Percentiles rank a stretch among this genome's conserved stretches.
Evolutionary conservation across 371 early-diverging fungal genomes (phyloP).

Genomic region (Apophysomyces sp.): DNA sequence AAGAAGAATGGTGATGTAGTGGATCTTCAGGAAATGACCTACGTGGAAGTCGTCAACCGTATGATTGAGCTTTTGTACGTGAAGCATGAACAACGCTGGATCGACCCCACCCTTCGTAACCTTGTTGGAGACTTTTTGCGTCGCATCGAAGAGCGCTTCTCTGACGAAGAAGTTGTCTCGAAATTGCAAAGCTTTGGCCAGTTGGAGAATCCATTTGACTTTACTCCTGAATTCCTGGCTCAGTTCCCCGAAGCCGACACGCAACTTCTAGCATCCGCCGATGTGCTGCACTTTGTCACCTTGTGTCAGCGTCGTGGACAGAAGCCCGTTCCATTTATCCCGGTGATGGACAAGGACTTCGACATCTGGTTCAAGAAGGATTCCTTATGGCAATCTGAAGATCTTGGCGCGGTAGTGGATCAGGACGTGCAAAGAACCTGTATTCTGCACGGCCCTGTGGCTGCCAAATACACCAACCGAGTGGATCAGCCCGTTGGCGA

Average conservation of each 20-base stretch:
- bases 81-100: constrained; percentile 82
- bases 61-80: constrained; percentile 84
- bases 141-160: constrained; percentile 92
- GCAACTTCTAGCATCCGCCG: constrained; percentile 89
- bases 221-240: constrained; percentile 75
- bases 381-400: constrained; percentile 95
- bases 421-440: constrained; percentile 92
- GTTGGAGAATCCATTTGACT: constrained; percentile 68
- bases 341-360: constrained; percentile 90
- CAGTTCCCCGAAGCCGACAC: constrained; percentile 74
- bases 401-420: constrained; percentile 87
- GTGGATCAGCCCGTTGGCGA: constrained; percentile 89
- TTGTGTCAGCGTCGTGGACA: constrained; percentile 80
- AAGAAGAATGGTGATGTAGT: constrained; percentile 78
- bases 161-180: constrained; percentile 52
- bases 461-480: constrained; percentile 76
- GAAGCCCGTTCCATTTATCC: constrained; percentile 94
- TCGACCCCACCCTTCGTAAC: constrained; percentile 81
- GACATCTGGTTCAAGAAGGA: constrained; percentile 97
- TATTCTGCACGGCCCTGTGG: constrained; percentile 94
- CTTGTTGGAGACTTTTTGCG: constrained; percentile 86
- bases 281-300: constrained; percentile 86
- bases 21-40: constrained; percentile 92
- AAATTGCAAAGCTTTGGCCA: constrained; percentile 72
- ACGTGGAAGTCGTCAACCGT: constrained; percentile 86